phyloP scores from a whole-genome alignment of 805 yeast species.

The Brettanomyces sp. region DNA sequence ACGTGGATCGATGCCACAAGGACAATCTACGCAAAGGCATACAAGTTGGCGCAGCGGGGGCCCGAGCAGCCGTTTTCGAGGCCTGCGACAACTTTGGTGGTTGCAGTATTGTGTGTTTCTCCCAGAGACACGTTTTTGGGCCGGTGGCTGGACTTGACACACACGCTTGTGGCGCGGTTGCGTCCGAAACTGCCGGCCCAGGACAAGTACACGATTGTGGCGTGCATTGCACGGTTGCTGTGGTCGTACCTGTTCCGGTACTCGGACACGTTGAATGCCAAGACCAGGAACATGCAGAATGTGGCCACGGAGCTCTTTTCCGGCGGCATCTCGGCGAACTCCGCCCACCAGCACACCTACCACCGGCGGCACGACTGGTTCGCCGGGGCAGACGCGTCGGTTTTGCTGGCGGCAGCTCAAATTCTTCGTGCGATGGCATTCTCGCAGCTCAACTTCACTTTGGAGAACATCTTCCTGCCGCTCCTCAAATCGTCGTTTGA shows the following conservation, averaged over 20 bases:
- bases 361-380: background rate
- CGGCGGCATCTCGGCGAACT: background rate
- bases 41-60: slow-evolving; percentile 31
- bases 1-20: slow-evolving; percentile 82
- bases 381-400: slow-evolving; percentile 13
- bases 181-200: slow-evolving; percentile 48
- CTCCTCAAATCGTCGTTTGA: slow-evolving; percentile 54
- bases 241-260: slow-evolving; percentile 89
- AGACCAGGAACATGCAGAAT: slow-evolving; percentile 66
- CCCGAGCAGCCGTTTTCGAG: background rate
- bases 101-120: slow-evolving; percentile 71
- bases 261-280: slow-evolving; percentile 81
- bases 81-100: slow-evolving; percentile 42
- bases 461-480: slow-evolving; percentile 72
- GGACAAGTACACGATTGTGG: slow-evolving; percentile 47
- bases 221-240: slow-evolving; percentile 60
- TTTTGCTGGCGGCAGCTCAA: slow-evolving; percentile 61
- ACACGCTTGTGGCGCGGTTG: slow-evolving; percentile 47
- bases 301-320: slow-evolving; percentile 49
- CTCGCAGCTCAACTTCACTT: slow-evolving; percentile 65
- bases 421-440: slow-evolving; percentile 71
- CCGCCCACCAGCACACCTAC: background rate
- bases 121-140: slow-evolving; percentile 65
- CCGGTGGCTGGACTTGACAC: slow-evolving; percentile 65
- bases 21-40: slow-evolving; percentile 41